Evolutionary conservation across 306 rosid species (phyloP), one percentile per base, ranked within the genome.

Genomic region (Gastrolobium bilobum): DNA sequence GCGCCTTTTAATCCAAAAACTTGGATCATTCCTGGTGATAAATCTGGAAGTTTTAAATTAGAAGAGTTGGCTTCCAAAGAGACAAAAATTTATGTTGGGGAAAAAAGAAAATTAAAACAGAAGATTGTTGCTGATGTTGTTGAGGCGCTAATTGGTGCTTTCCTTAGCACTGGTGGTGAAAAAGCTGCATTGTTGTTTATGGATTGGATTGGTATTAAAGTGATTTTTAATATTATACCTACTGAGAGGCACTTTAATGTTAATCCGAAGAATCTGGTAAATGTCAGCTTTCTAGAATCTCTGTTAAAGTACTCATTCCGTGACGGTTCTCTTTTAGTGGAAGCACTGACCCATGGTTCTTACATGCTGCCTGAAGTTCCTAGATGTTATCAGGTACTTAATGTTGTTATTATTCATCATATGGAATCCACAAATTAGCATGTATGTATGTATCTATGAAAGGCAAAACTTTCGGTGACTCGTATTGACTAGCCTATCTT

Each of bases 281-380:
- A 94, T 80, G 83, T 89, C 53, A 70, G 29, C 46, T 68, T 59
- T 64, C 11, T 94, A 14, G 90, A 92, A 76, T 87, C 87, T 3
- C 50, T 81, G 26, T 64, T 94, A 34, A 89, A 89, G 47, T 94
- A 94, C 82, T 26, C 85, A 6, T 94, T 94, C 68, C 57, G 13
- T 7, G 93, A 94, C 54, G 60, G 77, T n/a, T 76, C 93, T 11
- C 82, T 94, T 26, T 72, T 94, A 31, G 85, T 91, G 20, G 99
- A 94, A 86, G 99, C 99, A 46, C 26, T 94, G 34, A 91, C 99
- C 13, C 99, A 94, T 72, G 99, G 99, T 69, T 92, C 99, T 29
- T 94, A 87, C 84, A 91, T 92, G 99, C 88, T 91, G 68, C 93
- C 93, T 0, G 91, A 91, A 72, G 85, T 88, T 75, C 97, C 97